A percentile compares a stretch with the other conserved stretches of the same genome.
Conservation (phyloP, 257 asterid genomes). For the Capsicum baccatum region DNA sequence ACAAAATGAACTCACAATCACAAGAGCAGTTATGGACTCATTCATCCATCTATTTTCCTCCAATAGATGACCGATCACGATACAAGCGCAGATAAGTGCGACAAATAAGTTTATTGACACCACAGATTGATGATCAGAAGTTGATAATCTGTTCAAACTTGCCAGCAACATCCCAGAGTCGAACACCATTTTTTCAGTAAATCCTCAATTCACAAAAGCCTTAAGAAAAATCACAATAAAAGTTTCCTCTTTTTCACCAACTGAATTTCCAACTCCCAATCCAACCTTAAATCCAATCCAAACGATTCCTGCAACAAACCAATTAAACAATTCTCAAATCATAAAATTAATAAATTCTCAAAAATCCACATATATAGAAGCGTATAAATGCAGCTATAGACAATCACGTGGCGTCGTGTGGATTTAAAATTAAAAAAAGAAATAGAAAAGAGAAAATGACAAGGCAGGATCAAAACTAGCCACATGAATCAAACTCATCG, state of each 20-base stretch:
- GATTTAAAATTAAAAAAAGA: background rate
- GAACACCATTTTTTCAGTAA: conserved; percentile 45
- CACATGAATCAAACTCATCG: background rate
- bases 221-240: conserved; percentile 6
- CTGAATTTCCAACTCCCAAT: background rate
- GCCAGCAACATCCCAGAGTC: conserved; percentile 49
- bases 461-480: background rate
- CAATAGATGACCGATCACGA: conserved; percentile 89
- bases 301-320: background rate
- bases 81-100: conserved; percentile 84
- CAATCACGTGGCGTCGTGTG: background rate
- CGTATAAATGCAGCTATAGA: background rate
- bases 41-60: conserved; percentile 99
- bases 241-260: conserved; percentile 25
- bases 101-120: conserved; percentile 80
- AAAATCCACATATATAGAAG: background rate
- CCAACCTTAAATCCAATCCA: background rate
- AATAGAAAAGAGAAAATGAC: background rate
- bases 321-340: conserved; percentile 1
- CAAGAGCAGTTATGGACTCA: conserved; percentile 94
- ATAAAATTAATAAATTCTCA: background rate
- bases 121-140: conserved; percentile 79
- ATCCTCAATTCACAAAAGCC: conserved; percentile 31
- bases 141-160: conserved; percentile 39
- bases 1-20: conserved; percentile 48